A percentile compares a stretch with the other conserved stretches of the same genome.
Evolutionary conservation across 1,139 yeast genomes (phyloP).

Genomic region (Geotrichum citri-aurantii): DNA sequence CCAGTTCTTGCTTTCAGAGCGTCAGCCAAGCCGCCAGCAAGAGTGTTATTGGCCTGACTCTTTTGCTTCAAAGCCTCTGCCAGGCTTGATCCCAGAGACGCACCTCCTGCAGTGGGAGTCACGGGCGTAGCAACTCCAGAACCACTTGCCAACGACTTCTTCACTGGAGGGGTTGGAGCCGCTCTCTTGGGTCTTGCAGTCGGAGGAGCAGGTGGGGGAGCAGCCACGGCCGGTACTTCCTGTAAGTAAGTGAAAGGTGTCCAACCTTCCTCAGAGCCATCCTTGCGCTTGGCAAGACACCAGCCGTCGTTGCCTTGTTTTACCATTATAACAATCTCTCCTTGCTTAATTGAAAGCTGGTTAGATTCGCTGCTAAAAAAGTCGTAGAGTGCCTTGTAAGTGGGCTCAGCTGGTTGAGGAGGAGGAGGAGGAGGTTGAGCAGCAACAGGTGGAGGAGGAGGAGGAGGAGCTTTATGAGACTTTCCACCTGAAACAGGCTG

Average conservation of each 20-base stretch:
- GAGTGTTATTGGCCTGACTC: slow-evolving; percentile 57
- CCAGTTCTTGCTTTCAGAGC: slow-evolving; percentile 83
- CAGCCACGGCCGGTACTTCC: slow-evolving; percentile 3
- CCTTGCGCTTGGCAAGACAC: slow-evolving; percentile 79
- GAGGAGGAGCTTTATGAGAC: slow-evolving; percentile 13
- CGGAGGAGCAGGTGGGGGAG: slow-evolving; percentile 5
- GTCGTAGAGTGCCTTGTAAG: slow-evolving; percentile 81
- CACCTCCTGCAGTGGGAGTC: slow-evolving; percentile 21
- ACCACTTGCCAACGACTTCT: slow-evolving; percentile 20
- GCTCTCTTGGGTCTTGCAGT: slow-evolving; percentile 1
- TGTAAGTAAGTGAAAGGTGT: slow-evolving; percentile 89
- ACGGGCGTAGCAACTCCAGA: slow-evolving; percentile 26
- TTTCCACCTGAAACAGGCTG: background rate
- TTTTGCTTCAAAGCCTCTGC: slow-evolving; percentile 67
- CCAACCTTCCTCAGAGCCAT: slow-evolving; percentile 87
- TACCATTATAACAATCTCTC: slow-evolving; percentile 65
- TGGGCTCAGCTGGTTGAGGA: slow-evolving; percentile 43
- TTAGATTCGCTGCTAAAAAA: slow-evolving; percentile 84
- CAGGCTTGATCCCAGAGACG: slow-evolving; percentile 53
- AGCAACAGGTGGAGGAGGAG: slow-evolving; percentile 7
- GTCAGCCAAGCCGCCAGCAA: slow-evolving; percentile 85
- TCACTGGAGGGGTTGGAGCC: slow-evolving; percentile 11
- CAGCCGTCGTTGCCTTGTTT: slow-evolving; percentile 76
- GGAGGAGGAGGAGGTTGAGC: slow-evolving; percentile 3
- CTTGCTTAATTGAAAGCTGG: slow-evolving; percentile 69